Evolutionary conservation across 2,329 filamentous ascomycete species (phyloP), one percentile per base, ranked within the genome.

Genomic region (Incumbomyces delicatus): DNA sequence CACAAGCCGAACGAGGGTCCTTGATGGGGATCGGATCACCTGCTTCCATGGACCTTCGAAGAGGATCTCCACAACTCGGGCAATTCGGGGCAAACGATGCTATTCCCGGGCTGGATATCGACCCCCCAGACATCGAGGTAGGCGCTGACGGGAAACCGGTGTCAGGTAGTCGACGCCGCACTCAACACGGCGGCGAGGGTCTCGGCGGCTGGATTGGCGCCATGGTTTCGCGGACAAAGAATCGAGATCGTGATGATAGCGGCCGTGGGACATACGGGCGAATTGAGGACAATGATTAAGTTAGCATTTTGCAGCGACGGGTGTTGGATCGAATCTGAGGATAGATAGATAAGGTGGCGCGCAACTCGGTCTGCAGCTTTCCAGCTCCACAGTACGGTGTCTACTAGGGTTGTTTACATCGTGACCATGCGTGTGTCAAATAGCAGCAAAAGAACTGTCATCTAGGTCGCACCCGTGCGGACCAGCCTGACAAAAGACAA

Each of bases 91-190:
- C 82, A 1, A 78, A 83, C 3, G 78, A 72, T 53, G 80, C 80
- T 6, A 88, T 95, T 49, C 87, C 88, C 1, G 82, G 84, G 7
- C 73, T 95, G 47, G 80, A 87, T 57, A 85, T 95, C 47, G 81
- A 94, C 34, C 85, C 87, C 4, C 86, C 87, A 1, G 73, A 79
- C 41, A 71, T 86, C 2, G 64, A 68, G 22, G 65, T 72, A 36
- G 63, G 60, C 34, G 57, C 67, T 34, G 71, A 73, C 50, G 72
- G 72, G 45, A 78, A 76, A 60, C 64, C 70, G 10, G 63, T 68
- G 30, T 41, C 57, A n/a, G 55, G 56, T 16, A 55, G 57, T 45
- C 63, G 63, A 33, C 62, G 65, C 11, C 58, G 63, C 31, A 61
- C 61, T 44, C 41, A 52, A 13, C 57, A 60, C 32, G 61, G 57